Evolutionary conservation across 2,329 filamentous ascomycete species (phyloP), one percentile per base, ranked within the genome.

Genomic region (Hypoxylon sp.): DNA sequence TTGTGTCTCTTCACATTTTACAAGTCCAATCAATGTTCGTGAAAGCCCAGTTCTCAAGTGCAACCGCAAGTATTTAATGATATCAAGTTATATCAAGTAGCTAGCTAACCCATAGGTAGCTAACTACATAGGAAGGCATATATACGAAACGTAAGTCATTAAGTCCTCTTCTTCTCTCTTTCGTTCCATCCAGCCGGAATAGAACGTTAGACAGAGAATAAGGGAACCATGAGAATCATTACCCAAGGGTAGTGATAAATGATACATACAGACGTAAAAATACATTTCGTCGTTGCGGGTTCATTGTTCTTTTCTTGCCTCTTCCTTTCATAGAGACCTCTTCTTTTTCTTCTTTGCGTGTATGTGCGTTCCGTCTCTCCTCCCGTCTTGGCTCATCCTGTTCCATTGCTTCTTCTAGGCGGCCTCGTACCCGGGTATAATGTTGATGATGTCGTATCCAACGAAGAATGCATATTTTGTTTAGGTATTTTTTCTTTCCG

Each of bases 341-440:
- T 29, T 5, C 5, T 57, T 54, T 65, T 65, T 44, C 37, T 26
- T 35, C 50, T 39, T 39, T 54, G 22, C 33, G 39, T 48, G 19
- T 58, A 33, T 22, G 44, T 39, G 22, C 29, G 35, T 24, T 19
- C 31, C 35, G 42, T 37, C 47, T 51, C 42, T 26, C 47, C 24
- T 47, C 35, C 50, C 48, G 10, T 55, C 46, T 33, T 39, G 58
- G 42, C 31, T 55, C 51, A 17, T 47, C 50, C 39, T 35, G 3
- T 29, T n/a, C n/a, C 3, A 29, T 59, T 61, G 9, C 14, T 39
- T 39, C 46, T 9, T 51, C 26, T 53, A 51, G 42, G 51, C 33
- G 51, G 58, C 63, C 31, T 67, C 46, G n/a, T 58, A 56, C 33
- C 59, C 47, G 67, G 67, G 67, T 67, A 67, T 70, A 62, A 61